Evolutionary conservation across 345 rosid genomes (phyloP).

Genomic region (Balakata baccata): DNA sequence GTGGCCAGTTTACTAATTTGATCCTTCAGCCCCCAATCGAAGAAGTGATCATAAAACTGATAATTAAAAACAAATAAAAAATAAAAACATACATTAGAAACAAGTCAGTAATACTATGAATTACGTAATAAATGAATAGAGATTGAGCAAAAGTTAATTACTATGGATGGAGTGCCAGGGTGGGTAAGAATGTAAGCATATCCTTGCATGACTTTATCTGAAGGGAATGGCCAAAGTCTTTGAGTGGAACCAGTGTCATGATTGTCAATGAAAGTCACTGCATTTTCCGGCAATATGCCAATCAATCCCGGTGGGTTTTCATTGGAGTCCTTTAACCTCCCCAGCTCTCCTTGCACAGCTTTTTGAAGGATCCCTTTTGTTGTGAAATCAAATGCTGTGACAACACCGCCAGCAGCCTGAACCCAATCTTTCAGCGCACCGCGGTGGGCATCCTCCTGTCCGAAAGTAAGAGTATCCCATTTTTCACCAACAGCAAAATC

Average conservation of each 20-base stretch:
- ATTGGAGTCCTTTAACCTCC: slow-evolving; percentile 65
- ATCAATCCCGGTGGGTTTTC: slow-evolving; percentile 80
- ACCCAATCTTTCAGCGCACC: slow-evolving; percentile 56
- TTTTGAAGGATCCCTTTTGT: slow-evolving; percentile 79
- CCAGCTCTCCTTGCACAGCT: slow-evolving; percentile 70
- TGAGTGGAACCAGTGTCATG: slow-evolving; percentile 78
- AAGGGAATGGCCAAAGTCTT: slow-evolving; percentile 58
- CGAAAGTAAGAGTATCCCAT: slow-evolving; percentile 53
- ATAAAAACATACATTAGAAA: slow-evolving; percentile 2
- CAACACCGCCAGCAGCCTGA: slow-evolving; percentile 52
- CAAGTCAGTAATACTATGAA: not conserved
- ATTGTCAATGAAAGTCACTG: slow-evolving; percentile 80
- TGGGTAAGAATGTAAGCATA: slow-evolving; percentile 85
- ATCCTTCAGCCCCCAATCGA: slow-evolving; percentile 62
- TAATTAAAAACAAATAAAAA: no score
- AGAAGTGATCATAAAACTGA: slow-evolving; percentile 82
- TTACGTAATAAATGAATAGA: not conserved
- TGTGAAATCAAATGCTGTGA: slow-evolving; percentile 78
- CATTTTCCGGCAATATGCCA: slow-evolving; percentile 61
- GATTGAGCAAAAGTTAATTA: slow-evolving; percentile 25
- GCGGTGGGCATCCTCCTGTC: slow-evolving; percentile 59
- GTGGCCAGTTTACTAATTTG: slow-evolving; percentile 44
- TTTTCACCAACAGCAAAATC: slow-evolving; percentile 81
- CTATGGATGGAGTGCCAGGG: slow-evolving; percentile 73
- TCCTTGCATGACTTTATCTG: slow-evolving; percentile 82